Evolutionary conservation across 1,284 basidiomycete genomes (phyloP).

Genomic region (Puccinia polysora): DNA sequence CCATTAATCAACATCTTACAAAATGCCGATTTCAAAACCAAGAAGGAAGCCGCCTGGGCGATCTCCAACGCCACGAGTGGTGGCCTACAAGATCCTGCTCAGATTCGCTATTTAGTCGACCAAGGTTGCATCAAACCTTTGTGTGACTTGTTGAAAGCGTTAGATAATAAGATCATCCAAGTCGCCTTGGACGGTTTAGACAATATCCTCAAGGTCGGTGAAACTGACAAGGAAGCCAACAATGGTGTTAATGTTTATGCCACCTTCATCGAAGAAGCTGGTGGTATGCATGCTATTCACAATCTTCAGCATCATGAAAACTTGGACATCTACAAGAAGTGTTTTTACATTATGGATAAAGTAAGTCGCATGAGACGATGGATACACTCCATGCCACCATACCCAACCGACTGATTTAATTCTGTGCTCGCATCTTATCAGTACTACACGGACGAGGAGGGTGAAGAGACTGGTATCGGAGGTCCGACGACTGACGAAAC

Average conservation of each 20-base stretch:
- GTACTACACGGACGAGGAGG: slow-evolving; percentile 56
- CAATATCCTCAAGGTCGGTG: slow-evolving; percentile 97
- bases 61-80: slow-evolving; percentile 99
- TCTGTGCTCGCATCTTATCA: neutral
- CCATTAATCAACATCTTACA: slow-evolving; percentile 97
- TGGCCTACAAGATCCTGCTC: slow-evolving; percentile 89
- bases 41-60: slow-evolving; percentile 99
- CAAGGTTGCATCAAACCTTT: slow-evolving; percentile 99
- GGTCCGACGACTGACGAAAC: slow-evolving; percentile 82
- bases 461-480: slow-evolving; percentile 65
- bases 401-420: neutral
- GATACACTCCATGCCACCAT: neutral
- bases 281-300: slow-evolving; percentile 69
- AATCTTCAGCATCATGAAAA: slow-evolving; percentile 99
- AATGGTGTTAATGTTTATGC: slow-evolving; percentile 90
- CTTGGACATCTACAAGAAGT: slow-evolving; percentile 98
- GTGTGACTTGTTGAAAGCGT: slow-evolving; percentile 89
- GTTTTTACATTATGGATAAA: slow-evolving; percentile 97
- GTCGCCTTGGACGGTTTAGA: slow-evolving; percentile 96
- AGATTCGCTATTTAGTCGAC: slow-evolving; percentile 95
- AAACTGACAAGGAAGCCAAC: slow-evolving; percentile 81
- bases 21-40: slow-evolving; percentile 97
- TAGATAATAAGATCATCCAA: slow-evolving; percentile 99
- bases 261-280: slow-evolving; percentile 90
- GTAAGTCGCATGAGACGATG: slow-evolving; percentile 74